These are phyloP conservation scores for Citrus trifoliata DNA, from an alignment of 345 rosid species.

Conservation along the genomic window DNA sequence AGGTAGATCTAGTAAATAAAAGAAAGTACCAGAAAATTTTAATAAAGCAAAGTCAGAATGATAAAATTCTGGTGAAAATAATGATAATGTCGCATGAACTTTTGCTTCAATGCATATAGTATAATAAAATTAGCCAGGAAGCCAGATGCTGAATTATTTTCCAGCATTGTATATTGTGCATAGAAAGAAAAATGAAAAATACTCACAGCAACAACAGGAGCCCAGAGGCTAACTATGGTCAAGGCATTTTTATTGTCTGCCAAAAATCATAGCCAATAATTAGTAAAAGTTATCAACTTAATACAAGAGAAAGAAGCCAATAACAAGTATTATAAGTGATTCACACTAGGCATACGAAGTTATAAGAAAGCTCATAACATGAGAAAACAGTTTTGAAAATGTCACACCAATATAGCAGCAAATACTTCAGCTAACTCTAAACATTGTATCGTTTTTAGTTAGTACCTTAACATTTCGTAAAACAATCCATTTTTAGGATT, in stretches of 20 bases:
- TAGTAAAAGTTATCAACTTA: constrained; percentile 13
- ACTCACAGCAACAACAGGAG: constrained; percentile 95
- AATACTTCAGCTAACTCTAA: background rate
- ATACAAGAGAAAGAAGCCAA: background rate
- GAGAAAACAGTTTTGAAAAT: background rate
- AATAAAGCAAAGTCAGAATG: background rate
- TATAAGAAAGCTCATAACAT: background rate
- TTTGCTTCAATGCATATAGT: background rate
- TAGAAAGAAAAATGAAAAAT: constrained; percentile 3
- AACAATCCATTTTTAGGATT: background rate
- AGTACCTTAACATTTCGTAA: background rate
- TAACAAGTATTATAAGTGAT: background rate
- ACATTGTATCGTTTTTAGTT: background rate
- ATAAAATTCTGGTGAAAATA: background rate
- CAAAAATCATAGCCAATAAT: constrained; percentile 25
- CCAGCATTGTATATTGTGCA: background rate
- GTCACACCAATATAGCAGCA: background rate
- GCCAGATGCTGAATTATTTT: constrained; percentile 1
- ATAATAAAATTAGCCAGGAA: background rate
- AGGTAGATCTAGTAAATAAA: constrained; percentile 65
- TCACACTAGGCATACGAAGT: background rate
- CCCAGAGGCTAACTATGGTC: constrained; percentile 91
- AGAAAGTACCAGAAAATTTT: background rate
- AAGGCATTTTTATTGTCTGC: constrained; percentile 81
- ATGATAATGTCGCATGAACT: background rate